Evolutionary conservation across 768 basidiomycete species (phyloP).

Genomic region (Leccinum subtestaceum): DNA sequence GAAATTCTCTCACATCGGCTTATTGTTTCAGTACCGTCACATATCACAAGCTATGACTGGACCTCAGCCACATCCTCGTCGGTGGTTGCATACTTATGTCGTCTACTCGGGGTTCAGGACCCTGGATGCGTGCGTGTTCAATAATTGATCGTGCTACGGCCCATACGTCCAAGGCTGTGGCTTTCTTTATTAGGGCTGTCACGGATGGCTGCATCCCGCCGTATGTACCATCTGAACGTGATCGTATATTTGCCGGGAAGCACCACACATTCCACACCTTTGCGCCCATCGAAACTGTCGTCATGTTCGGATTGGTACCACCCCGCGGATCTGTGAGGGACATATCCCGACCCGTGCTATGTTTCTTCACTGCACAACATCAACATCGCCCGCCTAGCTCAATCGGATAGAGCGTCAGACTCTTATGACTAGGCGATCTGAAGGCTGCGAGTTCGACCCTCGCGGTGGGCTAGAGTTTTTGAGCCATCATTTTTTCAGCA

Average conservation of each 20-base stretch:
- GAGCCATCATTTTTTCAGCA: not conserved
- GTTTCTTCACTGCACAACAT: accelerated
- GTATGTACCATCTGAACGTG: conserved; percentile 2
- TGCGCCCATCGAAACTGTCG: conserved; percentile 20
- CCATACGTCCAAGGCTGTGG: conserved; percentile 10
- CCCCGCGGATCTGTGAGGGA: not conserved
- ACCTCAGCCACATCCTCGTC: not conserved
- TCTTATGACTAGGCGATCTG: conserved; percentile 52
- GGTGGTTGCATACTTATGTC: conserved; percentile 3
- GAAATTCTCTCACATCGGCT: not conserved
- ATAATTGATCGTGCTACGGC: conserved; percentile 16
- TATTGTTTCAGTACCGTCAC: not conserved
- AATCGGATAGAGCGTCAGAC: conserved; percentile 69
- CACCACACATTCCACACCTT: conserved; percentile 21
- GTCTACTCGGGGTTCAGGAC: conserved; percentile 15
- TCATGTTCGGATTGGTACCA: conserved; percentile 1
- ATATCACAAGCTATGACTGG: conserved; percentile 1
- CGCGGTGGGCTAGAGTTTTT: conserved; percentile 50
- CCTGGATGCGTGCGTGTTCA: conserved; percentile 14
- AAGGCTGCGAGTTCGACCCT: conserved; percentile 66
- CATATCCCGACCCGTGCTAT: not conserved
- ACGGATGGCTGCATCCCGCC: conserved; percentile 12
- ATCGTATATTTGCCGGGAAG: conserved; percentile 11
- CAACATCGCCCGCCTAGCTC: conserved; percentile 54
- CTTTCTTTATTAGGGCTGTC: conserved; percentile 13